Evolutionary conservation across 441 rosid species (phyloP).

Genomic region (Gossypium gossypioides): DNA sequence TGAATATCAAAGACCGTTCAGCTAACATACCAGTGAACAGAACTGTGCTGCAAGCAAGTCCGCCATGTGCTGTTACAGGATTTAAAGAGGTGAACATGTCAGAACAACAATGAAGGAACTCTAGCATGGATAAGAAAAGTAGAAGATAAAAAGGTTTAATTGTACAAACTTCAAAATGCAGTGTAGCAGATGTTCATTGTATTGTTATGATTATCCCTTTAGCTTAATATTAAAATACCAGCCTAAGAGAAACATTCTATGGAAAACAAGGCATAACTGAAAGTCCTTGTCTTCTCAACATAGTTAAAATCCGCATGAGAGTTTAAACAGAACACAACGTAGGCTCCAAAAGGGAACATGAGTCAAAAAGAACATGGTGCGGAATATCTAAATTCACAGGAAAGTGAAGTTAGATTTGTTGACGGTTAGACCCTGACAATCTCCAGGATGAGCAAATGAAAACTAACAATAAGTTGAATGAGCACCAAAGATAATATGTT

Average conservation of each 20-base stretch:
- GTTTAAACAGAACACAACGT: not conserved
- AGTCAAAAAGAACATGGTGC: not conserved
- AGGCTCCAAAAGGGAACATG: not conserved
- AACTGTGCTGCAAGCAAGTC: slow-evolving; percentile 81
- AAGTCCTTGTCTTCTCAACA: not conserved
- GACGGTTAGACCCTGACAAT: not conserved
- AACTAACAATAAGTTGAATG: not conserved
- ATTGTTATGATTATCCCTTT: not conserved
- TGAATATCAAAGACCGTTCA: not conserved
- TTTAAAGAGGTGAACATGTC: slow-evolving; percentile 23
- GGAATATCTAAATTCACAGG: slow-evolving; percentile 1
- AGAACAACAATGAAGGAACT: slow-evolving; percentile 15
- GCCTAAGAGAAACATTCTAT: not conserved
- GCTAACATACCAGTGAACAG: slow-evolving; percentile 56
- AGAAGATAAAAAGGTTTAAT: not conserved
- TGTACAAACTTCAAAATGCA: not conserved
- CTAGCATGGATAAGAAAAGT: slow-evolving; percentile 8
- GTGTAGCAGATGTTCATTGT: not conserved
- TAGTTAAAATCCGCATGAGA: not conserved
- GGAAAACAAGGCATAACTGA: not conserved
- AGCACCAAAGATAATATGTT: not conserved
- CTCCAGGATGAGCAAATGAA: not conserved
- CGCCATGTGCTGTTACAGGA: slow-evolving; percentile 58
- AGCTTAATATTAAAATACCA: not conserved
- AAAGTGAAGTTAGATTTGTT: not conserved